These are phyloP conservation scores for Candida hungchunana DNA, from an alignment of 805 yeast species.

Conservation along the genomic window DNA sequence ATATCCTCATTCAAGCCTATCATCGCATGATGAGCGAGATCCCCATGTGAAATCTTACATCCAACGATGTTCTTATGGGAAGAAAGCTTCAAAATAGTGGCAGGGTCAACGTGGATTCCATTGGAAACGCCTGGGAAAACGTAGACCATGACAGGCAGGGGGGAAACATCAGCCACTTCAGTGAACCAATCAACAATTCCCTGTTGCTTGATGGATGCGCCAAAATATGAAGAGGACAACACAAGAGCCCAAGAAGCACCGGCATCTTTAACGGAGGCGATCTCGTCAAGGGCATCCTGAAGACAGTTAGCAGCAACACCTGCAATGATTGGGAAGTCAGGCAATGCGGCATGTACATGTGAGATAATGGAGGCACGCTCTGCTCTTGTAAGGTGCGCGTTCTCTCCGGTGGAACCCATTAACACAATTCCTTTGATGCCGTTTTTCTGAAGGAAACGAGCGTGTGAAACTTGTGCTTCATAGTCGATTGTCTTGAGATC, in stretches of 20 bases:
- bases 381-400: constrained; percentile 42
- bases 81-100: constrained; percentile 33
- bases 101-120: constrained; percentile 31
- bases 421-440: constrained; percentile 47
- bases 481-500: constrained; percentile 36
- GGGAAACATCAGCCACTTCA: constrained; percentile 35
- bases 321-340: constrained; percentile 40
- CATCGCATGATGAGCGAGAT: constrained; percentile 42
- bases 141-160: constrained; percentile 38
- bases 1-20: constrained; percentile 41
- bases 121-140: constrained; percentile 44
- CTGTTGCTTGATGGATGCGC: constrained; percentile 39
- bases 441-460: constrained; percentile 36
- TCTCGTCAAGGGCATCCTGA: constrained; percentile 41
- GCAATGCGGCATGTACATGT: constrained; percentile 33
- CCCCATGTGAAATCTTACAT: constrained; percentile 47
- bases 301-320: constrained; percentile 47
- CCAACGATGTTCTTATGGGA: constrained; percentile 44
- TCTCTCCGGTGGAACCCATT: constrained; percentile 55
- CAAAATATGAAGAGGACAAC: constrained; percentile 46
- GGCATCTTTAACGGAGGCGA: constrained; percentile 31
- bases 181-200: constrained; percentile 43
- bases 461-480: constrained; percentile 43
- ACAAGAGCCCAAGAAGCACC: constrained; percentile 39
- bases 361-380: constrained; percentile 38